Evolutionary conservation across 352 stramenopile genomes (phyloP), one percentile per base, ranked within the genome.

Genomic region (Pythium apleroticum): DNA sequence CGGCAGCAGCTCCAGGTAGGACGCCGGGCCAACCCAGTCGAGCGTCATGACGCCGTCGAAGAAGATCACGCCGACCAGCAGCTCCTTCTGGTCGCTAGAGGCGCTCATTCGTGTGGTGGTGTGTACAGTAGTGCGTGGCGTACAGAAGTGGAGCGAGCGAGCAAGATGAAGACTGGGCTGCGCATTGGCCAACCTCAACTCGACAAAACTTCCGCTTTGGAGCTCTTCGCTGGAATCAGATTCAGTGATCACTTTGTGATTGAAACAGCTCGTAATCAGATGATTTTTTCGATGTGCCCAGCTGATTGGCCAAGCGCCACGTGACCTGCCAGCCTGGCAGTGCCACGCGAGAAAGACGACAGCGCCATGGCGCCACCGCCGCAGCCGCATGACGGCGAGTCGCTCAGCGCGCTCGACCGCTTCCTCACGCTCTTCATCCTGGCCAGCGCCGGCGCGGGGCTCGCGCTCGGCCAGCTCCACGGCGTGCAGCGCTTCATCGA

Each of bases 1-100:
- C 41, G 74, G 74, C 30, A 90, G 74, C 52, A 80, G 69, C 68
- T 88, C 79, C 56, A 88, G 66, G 60, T 86, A 90, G 52, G 77
- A 74, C 20, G 76, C 77, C 15, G 76, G 74, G 8, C 81, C 81
- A 55, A 88, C 69, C 65, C 72, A 88, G 60, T 90, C 81, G 52
- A 89, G 75, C 67, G 78, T 65, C 71, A 85, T 80, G 49, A 88
- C 77, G 50, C 63, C 60, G 24, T 86, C 74, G 57, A 84, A 90
- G 37, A 90, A 63, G 59, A 90, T 67, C 24, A 90, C 77, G 54
- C 77, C 81, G 37, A 90, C 69, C 14, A 54, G 58, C 20, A 89
- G 63, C 55, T 61, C 54, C 43, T 39, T 33, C 20, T 57, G 52
- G 45, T 27, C 45, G 55, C 15, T 30, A 25, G 30, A 8, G n/a